Percentiles rank a stretch among this genome's conserved stretches.
These are phyloP conservation scores for Coprinopsis sp. DNA, from an alignment of 768 basidiomycete genomes.

Conservation along the genomic window DNA sequence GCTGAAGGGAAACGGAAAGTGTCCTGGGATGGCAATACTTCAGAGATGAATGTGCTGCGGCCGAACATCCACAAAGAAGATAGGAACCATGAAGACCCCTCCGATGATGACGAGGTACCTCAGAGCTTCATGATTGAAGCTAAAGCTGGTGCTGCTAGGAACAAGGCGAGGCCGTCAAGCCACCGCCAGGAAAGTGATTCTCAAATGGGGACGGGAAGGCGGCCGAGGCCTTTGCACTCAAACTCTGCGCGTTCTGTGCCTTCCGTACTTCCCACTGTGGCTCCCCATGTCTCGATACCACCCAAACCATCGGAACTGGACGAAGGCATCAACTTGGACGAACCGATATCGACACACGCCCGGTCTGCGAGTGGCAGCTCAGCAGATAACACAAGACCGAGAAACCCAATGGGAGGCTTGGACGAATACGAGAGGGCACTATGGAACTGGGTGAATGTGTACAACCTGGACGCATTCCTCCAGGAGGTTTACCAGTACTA, in stretches of 20 bases:
- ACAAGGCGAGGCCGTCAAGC: slow-evolving; percentile 7
- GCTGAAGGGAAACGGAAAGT: slow-evolving; percentile 48
- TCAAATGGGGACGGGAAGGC: slow-evolving; percentile 17
- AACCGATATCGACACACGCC: slow-evolving; percentile 11
- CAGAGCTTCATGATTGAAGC: slow-evolving; percentile 85
- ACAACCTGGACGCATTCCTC: slow-evolving; percentile 92
- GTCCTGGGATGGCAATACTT: slow-evolving; percentile 52
- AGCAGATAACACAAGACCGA: slow-evolving; percentile 27
- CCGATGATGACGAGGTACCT: slow-evolving; percentile 84
- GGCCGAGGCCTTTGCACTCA: slow-evolving; percentile 52
- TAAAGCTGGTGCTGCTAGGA: slow-evolving; percentile 24
- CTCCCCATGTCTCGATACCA: slow-evolving; percentile 37
- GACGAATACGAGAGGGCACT: slow-evolving; percentile 87
- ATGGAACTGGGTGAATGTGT: slow-evolving; percentile 99
- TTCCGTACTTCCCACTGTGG: slow-evolving; percentile 21
- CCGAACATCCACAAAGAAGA: slow-evolving; percentile 74
- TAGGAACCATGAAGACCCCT: slow-evolving; percentile 54
- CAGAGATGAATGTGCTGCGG: slow-evolving; percentile 54
- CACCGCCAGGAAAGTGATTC: slow-evolving; percentile 16
- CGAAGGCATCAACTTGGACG: slow-evolving; percentile 28
- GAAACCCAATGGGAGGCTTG: slow-evolving; percentile 57
- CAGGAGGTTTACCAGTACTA: slow-evolving; percentile 97
- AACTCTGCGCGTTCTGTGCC: slow-evolving; percentile 25
- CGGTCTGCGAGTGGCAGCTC: slow-evolving; percentile 24
- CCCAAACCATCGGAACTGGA: slow-evolving; percentile 65